Evolutionary conservation across 169 alveolate genomes (phyloP).

Genomic region (Amoebophrya sp.): DNA sequence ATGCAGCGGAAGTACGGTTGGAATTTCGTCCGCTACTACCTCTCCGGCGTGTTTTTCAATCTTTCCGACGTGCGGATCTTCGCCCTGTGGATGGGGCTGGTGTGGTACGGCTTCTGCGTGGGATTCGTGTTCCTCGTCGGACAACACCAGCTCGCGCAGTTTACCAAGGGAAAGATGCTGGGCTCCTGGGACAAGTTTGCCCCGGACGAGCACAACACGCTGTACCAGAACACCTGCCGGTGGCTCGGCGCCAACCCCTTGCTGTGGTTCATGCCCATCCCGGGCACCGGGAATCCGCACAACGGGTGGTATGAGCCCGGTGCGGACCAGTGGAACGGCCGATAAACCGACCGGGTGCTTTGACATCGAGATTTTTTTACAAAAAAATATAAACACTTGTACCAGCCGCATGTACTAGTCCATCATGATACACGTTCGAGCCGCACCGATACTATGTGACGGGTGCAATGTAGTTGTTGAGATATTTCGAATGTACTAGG

Average conservation of each 20-base stretch:
- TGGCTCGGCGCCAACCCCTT: neutral
- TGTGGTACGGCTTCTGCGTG: slow-evolving; percentile 22
- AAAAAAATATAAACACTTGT: no score
- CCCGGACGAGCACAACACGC: neutral
- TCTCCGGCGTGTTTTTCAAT: neutral
- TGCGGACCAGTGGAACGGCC: neutral
- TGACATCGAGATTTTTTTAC: no score
- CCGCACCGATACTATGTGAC: no score
- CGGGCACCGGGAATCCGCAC: neutral
- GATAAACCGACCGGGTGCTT: no score
- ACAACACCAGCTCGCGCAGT: neutral
- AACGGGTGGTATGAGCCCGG: neutral
- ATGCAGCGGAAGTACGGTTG: neutral
- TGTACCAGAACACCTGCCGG: neutral
- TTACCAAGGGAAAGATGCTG: neutral
- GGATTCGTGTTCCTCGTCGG: neutral
- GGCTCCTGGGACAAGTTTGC: neutral
- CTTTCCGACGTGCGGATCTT: neutral
- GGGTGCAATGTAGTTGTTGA: no score
- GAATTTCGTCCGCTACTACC: neutral
- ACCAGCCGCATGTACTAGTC: no score
- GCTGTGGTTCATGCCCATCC: neutral
- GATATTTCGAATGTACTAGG: no score
- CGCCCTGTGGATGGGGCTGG: neutral
- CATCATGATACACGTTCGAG: no score